Evolutionary conservation across 1,284 basidiomycete species (phyloP), one percentile per base, ranked within the genome.

Genomic region (Pterulicium gracile): DNA sequence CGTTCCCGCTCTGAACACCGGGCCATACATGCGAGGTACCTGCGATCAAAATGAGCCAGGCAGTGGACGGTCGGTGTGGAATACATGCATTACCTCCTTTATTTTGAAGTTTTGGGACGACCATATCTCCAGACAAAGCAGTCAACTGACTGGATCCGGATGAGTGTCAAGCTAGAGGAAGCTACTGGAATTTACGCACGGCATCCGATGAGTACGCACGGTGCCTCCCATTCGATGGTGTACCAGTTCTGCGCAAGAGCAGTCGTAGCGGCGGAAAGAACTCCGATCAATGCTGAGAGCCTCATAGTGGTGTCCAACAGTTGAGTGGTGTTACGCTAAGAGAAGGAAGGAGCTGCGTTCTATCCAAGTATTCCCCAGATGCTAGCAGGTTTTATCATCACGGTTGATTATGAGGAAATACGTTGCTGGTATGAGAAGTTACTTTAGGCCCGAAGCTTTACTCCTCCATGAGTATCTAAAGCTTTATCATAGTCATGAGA

Each of bases 21-120:
- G 60, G 59, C 59, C 61, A 61, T 7, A 63, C 58, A 27, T 58
- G 61, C 1, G 60, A 57, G 3, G 57, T 57, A 3, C 55, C 57
- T 56, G 22, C n/a, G 1, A 24, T 7, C 36, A 39, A n/a, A n/a
- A n/a, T n/a, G n/a, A n/a, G n/a, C n/a, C n/a, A n/a, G n/a, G n/a
- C n/a, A n/a, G n/a, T n/a, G n/a, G n/a, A n/a, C n/a, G n/a, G n/a
- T n/a, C n/a, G n/a, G n/a, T n/a, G n/a, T n/a, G n/a, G n/a, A n/a
- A n/a, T n/a, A n/a, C n/a, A n/a, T n/a, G n/a, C n/a, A 13, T 17
- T 17, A 39, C 36, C 36, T 39, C 36, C 36, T 39, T 4, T 13
- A 39, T 39, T 39, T 15, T 13, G 36, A 5, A 39, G 36, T 17
- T 18, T 39, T 7, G 36, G 36, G 19, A 39, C 36, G 15, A 39